Base-by-base conservation (phyloP, 169 alveolate genomes). In the Cryptosporidium ubiquitum region DNA sequence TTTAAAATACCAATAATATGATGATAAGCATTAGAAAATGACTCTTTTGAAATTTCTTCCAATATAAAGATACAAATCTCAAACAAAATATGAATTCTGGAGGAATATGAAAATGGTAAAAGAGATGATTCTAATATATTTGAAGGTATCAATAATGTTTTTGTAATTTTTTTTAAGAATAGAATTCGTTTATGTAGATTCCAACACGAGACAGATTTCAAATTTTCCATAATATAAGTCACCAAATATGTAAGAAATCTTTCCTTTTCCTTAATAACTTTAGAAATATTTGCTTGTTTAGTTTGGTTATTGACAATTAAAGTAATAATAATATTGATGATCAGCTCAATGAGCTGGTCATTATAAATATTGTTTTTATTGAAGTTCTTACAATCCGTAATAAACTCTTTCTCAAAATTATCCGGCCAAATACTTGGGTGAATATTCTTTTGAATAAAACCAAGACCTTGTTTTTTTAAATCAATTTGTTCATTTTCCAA, bases 211-310 rank as follows among this genome's bases (percentile, higher is more conserved):
- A 49, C 29, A 20, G 75, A 40, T 37, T 60, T 60, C 16, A 79
- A 37, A 79, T 79, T 66, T 12, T 79, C 89, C 75, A 79, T 79
- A 31, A 79, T 79, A 61, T 79, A 79, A 58, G 89, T 61, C 57
- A 79, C 68, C 58, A 79, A 64, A 64, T 79, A 64, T 3, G 89
- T 79, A 14, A 79, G 68, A 64, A 79, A 79, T 49, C 40, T 57
- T 39, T 79, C 75, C 7, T 58, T 79, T 20, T 79, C 73, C 68
- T 79, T 79, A 16, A 42, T 29, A 40, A 73, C 16, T 57, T 73
- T 73, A 37, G 85, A 9, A 14, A 73, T 31, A 39, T 37, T 23
- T 3, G 5, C 29, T 26, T 26, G 16, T 4, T 40, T 55, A 31
- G 23, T 20, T 14, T 61, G 9, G 7, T 37, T 16, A 33, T 26